Evolutionary conservation across 78 protist species (phyloP).

Genomic region (Dictyostelium discoideum): DNA sequence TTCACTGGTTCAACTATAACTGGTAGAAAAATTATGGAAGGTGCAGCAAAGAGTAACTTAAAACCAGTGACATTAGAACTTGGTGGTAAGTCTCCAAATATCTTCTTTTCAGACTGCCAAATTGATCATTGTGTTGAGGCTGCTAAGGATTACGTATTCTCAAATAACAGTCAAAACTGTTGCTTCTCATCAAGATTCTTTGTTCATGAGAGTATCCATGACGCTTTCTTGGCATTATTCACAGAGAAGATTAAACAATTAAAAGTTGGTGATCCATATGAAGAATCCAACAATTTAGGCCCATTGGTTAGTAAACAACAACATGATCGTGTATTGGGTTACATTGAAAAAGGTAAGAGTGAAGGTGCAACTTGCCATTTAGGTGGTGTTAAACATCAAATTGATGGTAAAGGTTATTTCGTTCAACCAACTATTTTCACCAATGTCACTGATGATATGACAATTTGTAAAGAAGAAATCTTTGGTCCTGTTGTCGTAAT

Average conservation of each 20-base stretch:
- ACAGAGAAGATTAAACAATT: neutral
- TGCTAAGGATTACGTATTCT: neutral
- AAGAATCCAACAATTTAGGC: neutral
- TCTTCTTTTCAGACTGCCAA: slow-evolving; percentile 89
- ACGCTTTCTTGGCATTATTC: slow-evolving; percentile 68
- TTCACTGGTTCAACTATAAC: slow-evolving; percentile 90
- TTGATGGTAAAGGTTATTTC: slow-evolving; percentile 76
- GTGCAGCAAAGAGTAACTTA: slow-evolving; percentile 75
- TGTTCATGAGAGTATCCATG: slow-evolving; percentile 88
- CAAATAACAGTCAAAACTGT: slow-evolving; percentile 85
- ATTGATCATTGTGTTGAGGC: slow-evolving; percentile 28
- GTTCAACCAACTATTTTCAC: slow-evolving; percentile 87
- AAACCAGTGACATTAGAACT: slow-evolving; percentile 85
- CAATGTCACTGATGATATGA: slow-evolving; percentile 79
- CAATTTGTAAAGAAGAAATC: slow-evolving; percentile 86
- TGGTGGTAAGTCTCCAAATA: slow-evolving; percentile 96
- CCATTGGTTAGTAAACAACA: slow-evolving; percentile 83
- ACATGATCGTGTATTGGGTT: slow-evolving; percentile 44
- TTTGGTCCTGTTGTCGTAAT: slow-evolving; percentile 90
- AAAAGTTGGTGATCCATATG: slow-evolving; percentile 83
- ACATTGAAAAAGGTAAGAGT: slow-evolving; percentile 66
- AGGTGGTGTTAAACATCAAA: slow-evolving; percentile 35
- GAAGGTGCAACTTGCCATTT: slow-evolving; percentile 68
- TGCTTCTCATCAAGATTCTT: slow-evolving; percentile 82
- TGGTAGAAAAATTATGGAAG: slow-evolving; percentile 76